Base-by-base conservation (phyloP, 495 filamentous ascomycete genomes). In the Penicillium odoratum region DNA sequence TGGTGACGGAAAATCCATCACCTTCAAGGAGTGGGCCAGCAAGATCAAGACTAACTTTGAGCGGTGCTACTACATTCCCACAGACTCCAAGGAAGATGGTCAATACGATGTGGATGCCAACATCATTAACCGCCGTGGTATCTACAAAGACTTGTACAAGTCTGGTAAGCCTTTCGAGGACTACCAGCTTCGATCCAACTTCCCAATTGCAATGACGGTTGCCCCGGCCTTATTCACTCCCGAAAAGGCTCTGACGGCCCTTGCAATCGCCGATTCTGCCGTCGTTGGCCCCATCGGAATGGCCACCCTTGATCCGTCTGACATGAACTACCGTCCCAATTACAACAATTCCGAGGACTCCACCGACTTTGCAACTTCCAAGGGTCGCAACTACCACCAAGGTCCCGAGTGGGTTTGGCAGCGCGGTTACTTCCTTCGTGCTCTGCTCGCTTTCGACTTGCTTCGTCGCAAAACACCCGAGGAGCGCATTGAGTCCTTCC, bases 331-430 rank as follows among this genome's bases (percentile, higher is more conserved):
- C 71, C 86, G 89, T 7, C 91, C 91, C 0, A 87, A 93, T 77
- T 99, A 99, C 77, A 86, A 85, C 76, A 99, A 99, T 75, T 89
- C 88, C 44, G 93, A 97, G 68, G 95, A 99, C 71, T 90, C 85
- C 10, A 83, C 81, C 36, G 90, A 97, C 68, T 98, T 96, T 66
- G 81, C 87, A 1, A 97, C 92, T 0, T 84, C 88, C 55, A 98
- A 98, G 65, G 95, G 95, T 13, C 80, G 95, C 16, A 97, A 97
- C 68, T 99, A 99, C 70, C 95, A 99, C 69, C 94, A 98, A 71
- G 95, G 95, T 2, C 95, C 95, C 0, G 95, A 99, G 72, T 99
- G 95, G 95, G 77, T 97, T n/a, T 99, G 95, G 95, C 95, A 92
- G 2, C 91, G 90, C 4, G 95, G 95, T 7, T 99, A 89, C 80